Evolutionary conservation across 2,329 filamentous ascomycete species (phyloP), one percentile per base, ranked within the genome.

Genomic region (Fusarium anthophilum): DNA sequence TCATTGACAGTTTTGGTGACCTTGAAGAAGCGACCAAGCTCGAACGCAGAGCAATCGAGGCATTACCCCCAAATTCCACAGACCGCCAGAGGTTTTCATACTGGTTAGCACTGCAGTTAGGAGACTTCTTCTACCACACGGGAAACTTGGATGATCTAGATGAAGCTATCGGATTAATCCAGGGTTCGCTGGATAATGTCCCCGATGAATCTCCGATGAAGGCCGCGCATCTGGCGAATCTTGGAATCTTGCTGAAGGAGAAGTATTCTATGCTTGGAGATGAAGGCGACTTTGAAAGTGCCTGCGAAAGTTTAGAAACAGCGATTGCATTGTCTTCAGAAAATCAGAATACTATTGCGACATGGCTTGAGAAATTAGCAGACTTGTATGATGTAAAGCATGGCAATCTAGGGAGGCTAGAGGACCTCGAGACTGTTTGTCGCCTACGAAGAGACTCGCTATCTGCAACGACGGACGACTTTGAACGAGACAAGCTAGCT

Each of bases 401-500:
- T 14, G 20, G 13, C 14, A 39, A 39, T 0, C 6, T 5, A 13
- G 18, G 51, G 22, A 54, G 10, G 6, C 5, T 39, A 28, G 24
- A 30, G 24, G 51, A 55, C 24, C 37, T 54, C 20, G 35, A 54
- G 2, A 39, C 24, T 39, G 51, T 39, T 8, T 5, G 20, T 6
- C 51, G 35, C 3, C 24, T 39, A 0, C 24, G 51, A 14, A 24
- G 30, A 37, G 54, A 57, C 4, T 45, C 39, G 8, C 54, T 57
- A 57, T 57, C 22, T 7, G 11, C 39, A 1, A 45, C 39, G 12
- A 2, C 13, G 7, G n/a, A 17, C 13, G 26, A 45, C 1, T 1
- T 4, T 0, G 17, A 22, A 18, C 8, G 6, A 9, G 26, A 18
- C 0, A 43, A 24, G 2, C 7, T 35, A 18, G 9, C 20, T 26